These are phyloP conservation scores for Floccularia luteovirens DNA, from an alignment of 768 basidiomycete species.

Conservation along the genomic window DNA sequence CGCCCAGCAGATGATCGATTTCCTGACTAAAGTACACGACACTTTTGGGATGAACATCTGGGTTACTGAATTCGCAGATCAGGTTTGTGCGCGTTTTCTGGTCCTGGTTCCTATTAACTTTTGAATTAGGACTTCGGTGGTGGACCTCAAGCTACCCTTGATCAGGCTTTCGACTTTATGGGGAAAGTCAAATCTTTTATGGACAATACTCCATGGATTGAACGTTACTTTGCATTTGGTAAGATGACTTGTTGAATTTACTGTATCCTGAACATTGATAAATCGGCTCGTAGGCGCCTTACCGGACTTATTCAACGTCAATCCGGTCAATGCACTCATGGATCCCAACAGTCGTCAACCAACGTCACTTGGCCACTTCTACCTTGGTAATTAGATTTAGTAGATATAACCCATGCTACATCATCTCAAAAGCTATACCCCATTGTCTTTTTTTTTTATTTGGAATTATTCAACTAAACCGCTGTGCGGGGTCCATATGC, in stretches of 20 bases:
- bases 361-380: conserved; percentile 46
- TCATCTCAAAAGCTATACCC: no score
- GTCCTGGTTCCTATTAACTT: background rate
- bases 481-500: no score
- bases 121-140: conserved; percentile 44
- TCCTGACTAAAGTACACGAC: conserved; percentile 37
- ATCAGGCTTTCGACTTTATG: conserved; percentile 44
- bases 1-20: conserved; percentile 39
- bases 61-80: conserved; percentile 69
- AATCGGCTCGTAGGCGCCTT: conserved; percentile 36
- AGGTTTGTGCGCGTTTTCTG: conserved; percentile 24
- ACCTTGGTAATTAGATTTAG: no score
- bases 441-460: no score
- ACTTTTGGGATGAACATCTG: conserved; percentile 38
- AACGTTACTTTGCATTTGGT: conserved; percentile 56
- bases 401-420: no score
- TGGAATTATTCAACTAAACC: no score
- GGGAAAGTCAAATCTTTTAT: conserved; percentile 32
- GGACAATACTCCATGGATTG: conserved; percentile 33
- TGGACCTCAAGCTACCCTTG: conserved; percentile 27
- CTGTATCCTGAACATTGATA: background rate
- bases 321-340: conserved; percentile 47
- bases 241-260: conserved; percentile 11
- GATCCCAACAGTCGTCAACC: conserved; percentile 31
- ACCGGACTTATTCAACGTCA: conserved; percentile 49